A percentile compares a stretch with the other conserved stretches of the same genome.
These are phyloP conservation scores for Hemileia vastatrix DNA, from an alignment of 1,284 basidiomycete genomes.

Conservation along the genomic window DNA sequence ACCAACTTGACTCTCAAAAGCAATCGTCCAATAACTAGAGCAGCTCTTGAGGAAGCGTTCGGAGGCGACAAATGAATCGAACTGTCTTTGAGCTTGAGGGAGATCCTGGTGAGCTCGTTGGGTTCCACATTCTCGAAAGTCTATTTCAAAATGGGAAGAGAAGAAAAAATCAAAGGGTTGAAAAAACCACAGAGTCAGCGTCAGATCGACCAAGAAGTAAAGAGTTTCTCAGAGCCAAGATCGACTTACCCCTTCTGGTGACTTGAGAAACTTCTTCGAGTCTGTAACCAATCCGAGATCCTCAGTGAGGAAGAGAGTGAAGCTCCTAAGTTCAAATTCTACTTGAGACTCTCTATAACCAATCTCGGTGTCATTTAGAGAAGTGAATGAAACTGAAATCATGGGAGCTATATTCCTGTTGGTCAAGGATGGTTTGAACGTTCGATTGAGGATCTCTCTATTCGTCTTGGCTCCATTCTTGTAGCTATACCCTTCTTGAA, in stretches of 20 bases:
- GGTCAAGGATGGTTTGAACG: neutral
- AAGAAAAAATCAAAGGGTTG: neutral
- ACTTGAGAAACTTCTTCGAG: conserved; percentile 59
- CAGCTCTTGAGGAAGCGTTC: conserved; percentile 56
- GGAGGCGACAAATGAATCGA: conserved; percentile 59
- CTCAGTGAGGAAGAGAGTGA: conserved; percentile 57
- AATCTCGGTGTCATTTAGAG: conserved; percentile 57
- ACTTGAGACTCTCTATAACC: conserved; percentile 69
- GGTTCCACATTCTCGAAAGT: conserved; percentile 89
- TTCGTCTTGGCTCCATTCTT: neutral
- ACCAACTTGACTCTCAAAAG: conserved; percentile 62
- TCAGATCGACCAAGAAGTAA: neutral
- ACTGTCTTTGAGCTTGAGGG: conserved; percentile 58
- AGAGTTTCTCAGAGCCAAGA: neutral
- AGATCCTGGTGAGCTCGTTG: conserved; percentile 68
- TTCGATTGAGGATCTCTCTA: neutral
- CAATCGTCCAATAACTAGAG: conserved; percentile 59
- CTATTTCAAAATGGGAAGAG: conserved; percentile 43
- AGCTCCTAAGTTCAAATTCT: conserved; percentile 56
- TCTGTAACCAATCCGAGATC: conserved; percentile 60
- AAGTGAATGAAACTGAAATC: conserved; percentile 60
- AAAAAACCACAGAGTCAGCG: neutral
- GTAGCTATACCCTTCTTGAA: neutral
- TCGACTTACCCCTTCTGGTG: conserved; percentile 71
- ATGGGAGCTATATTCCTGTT: conserved; percentile 44